Evolutionary conservation across 208 protist genomes (phyloP).

Genomic region (Histomonas meleagridis): DNA sequence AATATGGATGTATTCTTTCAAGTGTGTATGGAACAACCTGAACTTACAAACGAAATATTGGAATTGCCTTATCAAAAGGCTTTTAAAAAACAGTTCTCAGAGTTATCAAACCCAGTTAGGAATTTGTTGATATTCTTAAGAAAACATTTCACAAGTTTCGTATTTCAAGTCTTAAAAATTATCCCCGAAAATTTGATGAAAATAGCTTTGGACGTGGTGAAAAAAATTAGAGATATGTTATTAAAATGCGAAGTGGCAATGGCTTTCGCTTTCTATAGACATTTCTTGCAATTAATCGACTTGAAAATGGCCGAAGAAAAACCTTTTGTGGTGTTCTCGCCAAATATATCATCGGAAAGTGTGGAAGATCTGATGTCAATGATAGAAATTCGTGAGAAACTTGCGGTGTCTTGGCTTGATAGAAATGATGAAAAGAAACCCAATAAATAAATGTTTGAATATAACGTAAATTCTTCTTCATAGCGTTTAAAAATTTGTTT

Average conservation of each 20-base stretch:
- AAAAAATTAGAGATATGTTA: background rate
- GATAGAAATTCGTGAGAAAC: no score
- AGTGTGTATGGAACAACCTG: background rate
- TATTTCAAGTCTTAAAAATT: background rate
- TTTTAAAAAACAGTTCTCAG: background rate
- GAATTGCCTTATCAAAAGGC: background rate
- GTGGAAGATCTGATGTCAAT: no score
- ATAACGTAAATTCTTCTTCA: no score
- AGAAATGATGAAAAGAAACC: no score
- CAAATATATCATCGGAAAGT: no score
- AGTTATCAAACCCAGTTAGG: background rate
- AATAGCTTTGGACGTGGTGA: no score
- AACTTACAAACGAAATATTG: background rate
- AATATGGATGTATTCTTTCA: background rate
- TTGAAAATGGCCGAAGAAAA: background rate
- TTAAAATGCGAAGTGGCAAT: background rate
- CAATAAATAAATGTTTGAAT: no score
- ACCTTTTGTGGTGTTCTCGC: background rate
- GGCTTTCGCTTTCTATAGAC: background rate
- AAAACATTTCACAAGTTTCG: background rate
- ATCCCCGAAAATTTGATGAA: background rate
- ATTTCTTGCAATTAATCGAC: background rate
- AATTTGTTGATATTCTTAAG: background rate
- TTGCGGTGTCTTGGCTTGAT: no score
- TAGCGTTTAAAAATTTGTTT: no score